Conservation (phyloP, 306 rosid genomes). For the Abrus pulchellus region DNA sequence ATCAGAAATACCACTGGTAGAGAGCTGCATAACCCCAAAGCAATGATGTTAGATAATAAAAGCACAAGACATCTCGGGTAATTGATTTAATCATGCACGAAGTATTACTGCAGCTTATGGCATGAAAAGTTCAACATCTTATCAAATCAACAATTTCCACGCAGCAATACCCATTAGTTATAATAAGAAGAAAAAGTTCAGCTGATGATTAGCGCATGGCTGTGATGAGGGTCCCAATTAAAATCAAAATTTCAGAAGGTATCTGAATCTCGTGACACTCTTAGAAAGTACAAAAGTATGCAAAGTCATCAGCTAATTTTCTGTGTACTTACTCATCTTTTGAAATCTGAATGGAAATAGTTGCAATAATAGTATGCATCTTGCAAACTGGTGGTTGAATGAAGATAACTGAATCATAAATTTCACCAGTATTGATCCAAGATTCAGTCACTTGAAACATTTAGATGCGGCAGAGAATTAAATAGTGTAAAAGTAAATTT, state of each 20-base stretch:
- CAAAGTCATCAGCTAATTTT: conserved; percentile 21
- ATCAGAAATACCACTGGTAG: conserved; percentile 76
- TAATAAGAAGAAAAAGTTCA: not conserved
- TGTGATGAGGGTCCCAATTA: conserved; percentile 8
- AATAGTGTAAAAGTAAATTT: not conserved
- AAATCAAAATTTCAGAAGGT: conserved; percentile 1
- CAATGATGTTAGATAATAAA: conserved; percentile 26
- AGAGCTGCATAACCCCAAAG: conserved; percentile 68
- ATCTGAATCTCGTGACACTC: not conserved
- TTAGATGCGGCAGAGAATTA: not conserved
- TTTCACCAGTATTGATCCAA: conserved; percentile 31
- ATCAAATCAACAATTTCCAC: conserved; percentile 6
- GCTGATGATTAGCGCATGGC: conserved; percentile 2
- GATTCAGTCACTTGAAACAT: conserved; percentile 27
- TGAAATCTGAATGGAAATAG: conserved; percentile 32
- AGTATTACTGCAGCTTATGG: conserved; percentile 16
- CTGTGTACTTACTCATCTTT: conserved; percentile 6
- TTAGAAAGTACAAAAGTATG: conserved; percentile 31
- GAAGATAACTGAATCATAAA: conserved; percentile 25
- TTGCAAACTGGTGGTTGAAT: conserved; percentile 19
- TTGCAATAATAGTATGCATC: conserved; percentile 20
- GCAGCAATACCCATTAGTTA: not conserved
- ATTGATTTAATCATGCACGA: conserved; percentile 4
- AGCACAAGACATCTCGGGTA: conserved; percentile 20
- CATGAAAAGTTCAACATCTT: not conserved